These are phyloP conservation scores for Kodamaea kaohsiungensis DNA, from an alignment of 805 yeast species.

Conservation along the genomic window DNA sequence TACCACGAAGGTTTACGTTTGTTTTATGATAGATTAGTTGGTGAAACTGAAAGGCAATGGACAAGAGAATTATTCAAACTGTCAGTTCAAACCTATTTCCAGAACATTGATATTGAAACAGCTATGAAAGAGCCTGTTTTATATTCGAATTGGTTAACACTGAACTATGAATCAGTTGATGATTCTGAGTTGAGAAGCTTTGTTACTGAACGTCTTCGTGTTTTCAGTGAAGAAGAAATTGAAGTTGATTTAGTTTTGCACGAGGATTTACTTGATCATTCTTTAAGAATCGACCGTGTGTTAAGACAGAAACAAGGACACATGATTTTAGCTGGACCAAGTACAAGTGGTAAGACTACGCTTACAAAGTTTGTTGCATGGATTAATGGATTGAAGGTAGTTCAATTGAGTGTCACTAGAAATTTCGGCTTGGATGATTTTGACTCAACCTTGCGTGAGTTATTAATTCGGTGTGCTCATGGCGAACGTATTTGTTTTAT, in stretches of 20 bases:
- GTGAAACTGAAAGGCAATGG: slow-evolving; percentile 47
- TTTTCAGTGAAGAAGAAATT: slow-evolving; percentile 78
- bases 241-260: slow-evolving; percentile 62
- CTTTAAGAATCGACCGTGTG: slow-evolving; percentile 78
- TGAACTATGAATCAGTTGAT: slow-evolving; percentile 58
- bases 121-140: slow-evolving; percentile 55
- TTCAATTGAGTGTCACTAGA: slow-evolving; percentile 57
- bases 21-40: slow-evolving; percentile 70
- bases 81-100: slow-evolving; percentile 44
- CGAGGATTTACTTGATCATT: slow-evolving; percentile 72
- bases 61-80: slow-evolving; percentile 39
- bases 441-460: slow-evolving; percentile 58
- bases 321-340: slow-evolving; percentile 77
- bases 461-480: slow-evolving; percentile 46
- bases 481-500: slow-evolving; percentile 70
- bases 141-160: slow-evolving; percentile 74
- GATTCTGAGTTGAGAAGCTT: slow-evolving; percentile 51
- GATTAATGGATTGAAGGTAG: slow-evolving; percentile 74
- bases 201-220: slow-evolving; percentile 60
- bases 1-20: slow-evolving; percentile 79
- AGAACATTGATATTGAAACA: slow-evolving; percentile 36
- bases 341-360: slow-evolving; percentile 80
- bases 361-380: slow-evolving; percentile 82
- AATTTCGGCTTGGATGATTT: slow-evolving; percentile 62
- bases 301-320: slow-evolving; percentile 88